Conservation (phyloP, 1,284 basidiomycete genomes). For the Microbotryum lychnidis-dioicae region DNA sequence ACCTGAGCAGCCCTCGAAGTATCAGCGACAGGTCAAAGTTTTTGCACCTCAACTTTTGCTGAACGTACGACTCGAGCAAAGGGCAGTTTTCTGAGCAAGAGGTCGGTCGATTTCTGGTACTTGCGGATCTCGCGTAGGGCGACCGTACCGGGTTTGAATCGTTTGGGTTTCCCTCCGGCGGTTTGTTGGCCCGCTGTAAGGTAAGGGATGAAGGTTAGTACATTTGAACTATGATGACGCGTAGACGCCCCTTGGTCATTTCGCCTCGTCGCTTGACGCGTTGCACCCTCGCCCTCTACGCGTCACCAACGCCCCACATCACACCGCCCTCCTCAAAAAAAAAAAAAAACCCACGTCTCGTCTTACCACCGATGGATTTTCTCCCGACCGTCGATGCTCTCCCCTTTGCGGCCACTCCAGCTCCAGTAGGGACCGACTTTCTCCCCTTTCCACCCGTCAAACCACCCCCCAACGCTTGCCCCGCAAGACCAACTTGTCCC, state of each 20-base stretch:
- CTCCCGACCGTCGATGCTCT: not conserved
- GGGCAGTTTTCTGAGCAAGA: conserved; percentile 76
- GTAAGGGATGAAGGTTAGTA: no score
- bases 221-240: not conserved
- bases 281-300: not conserved
- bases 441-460: no score
- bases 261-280: not conserved
- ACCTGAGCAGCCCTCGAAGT: conserved; percentile 50
- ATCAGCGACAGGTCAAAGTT: not conserved
- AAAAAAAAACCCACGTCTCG: not conserved
- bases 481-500: no score
- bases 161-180: conserved; percentile 45
- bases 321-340: no score
- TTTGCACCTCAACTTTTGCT: no score
- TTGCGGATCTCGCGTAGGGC: conserved; percentile 84
- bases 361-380: not conserved
- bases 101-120: conserved; percentile 86
- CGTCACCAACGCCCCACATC: not conserved
- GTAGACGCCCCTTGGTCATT: not conserved
- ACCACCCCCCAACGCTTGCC: no score
- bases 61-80: conserved; percentile 78
- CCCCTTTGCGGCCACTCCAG: no score
- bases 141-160: conserved; percentile 74
- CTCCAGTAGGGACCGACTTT: no score
- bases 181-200: not conserved